phyloP scores from a whole-genome alignment of 768 basidiomycete species.

The Pleurotus cornucopiae region DNA sequence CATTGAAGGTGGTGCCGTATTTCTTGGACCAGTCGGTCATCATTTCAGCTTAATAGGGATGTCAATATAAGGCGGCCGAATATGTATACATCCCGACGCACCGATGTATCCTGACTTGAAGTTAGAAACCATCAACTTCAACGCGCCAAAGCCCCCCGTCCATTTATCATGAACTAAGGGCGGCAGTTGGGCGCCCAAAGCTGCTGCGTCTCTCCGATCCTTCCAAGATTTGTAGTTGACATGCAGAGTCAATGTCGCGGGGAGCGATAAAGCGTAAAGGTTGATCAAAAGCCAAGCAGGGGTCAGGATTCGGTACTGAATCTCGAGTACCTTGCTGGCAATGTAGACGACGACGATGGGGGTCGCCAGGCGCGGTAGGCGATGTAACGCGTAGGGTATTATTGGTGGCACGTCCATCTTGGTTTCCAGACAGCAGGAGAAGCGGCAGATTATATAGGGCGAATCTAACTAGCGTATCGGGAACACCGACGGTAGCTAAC shows the following conservation, averaged over 20 bases:
- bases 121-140: slow-evolving; percentile 5
- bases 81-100: slow-evolving; percentile 9
- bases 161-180: slow-evolving; percentile 4
- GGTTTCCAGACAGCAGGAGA: background rate
- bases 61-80: background rate
- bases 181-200: slow-evolving; percentile 6
- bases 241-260: slow-evolving; percentile 3
- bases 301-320: background rate
- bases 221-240: slow-evolving; percentile 1
- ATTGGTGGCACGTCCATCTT: slow-evolving; percentile 9
- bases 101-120: slow-evolving; percentile 23
- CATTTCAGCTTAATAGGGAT: slow-evolving; percentile 34
- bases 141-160: slow-evolving; percentile 1
- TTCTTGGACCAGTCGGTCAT: slow-evolving; percentile 24
- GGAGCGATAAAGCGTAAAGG: slow-evolving; percentile 5
- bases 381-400: slow-evolving; percentile 2
- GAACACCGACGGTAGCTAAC: no score
- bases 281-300: background rate
- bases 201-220: slow-evolving; percentile 7
- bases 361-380: background rate
- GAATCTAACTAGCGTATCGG: no score
- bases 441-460: background rate
- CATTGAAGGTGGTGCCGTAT: slow-evolving; percentile 27
- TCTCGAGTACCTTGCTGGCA: background rate
- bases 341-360: slow-evolving; percentile 2